Conservation (phyloP, 306 rosid genomes). For the Castanea mollissima region DNA sequence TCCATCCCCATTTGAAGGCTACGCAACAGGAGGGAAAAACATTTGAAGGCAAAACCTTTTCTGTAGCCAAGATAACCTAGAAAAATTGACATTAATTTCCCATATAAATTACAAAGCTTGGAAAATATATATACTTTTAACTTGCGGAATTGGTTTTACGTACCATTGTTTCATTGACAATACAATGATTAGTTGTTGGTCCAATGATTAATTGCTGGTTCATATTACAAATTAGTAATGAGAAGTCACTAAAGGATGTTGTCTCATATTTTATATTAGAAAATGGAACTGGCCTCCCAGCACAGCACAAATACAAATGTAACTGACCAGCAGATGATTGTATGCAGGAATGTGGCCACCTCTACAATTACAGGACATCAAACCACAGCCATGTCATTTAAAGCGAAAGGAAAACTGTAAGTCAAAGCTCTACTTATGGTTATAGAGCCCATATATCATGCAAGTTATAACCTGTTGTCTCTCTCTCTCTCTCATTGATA, state of each 20-base stretch:
- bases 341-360: conserved; percentile 45
- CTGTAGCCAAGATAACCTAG: too few relatives aligned
- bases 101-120: background rate
- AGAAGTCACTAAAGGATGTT: too few relatives aligned
- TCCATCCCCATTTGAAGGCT: too few relatives aligned
- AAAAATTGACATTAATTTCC: background rate
- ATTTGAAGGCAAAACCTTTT: too few relatives aligned
- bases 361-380: conserved; percentile 48
- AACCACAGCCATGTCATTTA: conserved; percentile 29
- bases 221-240: too few relatives aligned
- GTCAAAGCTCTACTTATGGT: conserved; percentile 3
- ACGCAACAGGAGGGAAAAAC: too few relatives aligned
- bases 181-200: too few relatives aligned
- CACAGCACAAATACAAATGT: background rate
- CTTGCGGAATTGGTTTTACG: background rate
- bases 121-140: background rate
- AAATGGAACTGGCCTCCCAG: too few relatives aligned
- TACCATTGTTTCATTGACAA: background rate
- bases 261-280: background rate
- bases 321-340: background rate
- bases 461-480: background rate
- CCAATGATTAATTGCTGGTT: too few relatives aligned
- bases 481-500: background rate
- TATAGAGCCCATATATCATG: background rate
- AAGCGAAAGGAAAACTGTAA: conserved; percentile 39